These are phyloP conservation scores for Apiospora saccharicola DNA, from an alignment of 2,329 filamentous ascomycete genomes.

Conservation along the genomic window DNA sequence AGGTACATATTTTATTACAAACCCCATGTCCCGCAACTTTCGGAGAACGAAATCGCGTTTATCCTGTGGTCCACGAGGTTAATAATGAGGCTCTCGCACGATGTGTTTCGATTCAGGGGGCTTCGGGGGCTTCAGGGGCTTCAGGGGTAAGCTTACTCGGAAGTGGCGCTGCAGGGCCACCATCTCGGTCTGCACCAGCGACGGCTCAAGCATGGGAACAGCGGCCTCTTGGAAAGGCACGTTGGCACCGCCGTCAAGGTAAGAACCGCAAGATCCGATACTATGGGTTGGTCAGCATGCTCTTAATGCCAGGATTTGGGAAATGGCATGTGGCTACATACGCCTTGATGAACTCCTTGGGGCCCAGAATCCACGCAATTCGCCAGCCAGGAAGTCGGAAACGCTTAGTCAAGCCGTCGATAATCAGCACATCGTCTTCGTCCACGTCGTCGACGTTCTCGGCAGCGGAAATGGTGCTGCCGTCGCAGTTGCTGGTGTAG, in stretches of 20 bases:
- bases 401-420: conserved; percentile 95
- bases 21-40: conserved; percentile 79
- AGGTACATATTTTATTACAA: conserved; percentile 82
- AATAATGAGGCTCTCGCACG: conserved; percentile 22
- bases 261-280: conserved; percentile 90
- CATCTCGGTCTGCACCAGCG: conserved; percentile 85
- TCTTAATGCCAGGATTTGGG: background rate
- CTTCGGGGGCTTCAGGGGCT: too few species aligned
- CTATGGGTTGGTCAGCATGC: conserved; percentile 41
- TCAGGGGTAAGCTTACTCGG: conserved; percentile 54
- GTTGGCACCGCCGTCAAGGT: conserved; percentile 93
- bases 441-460: conserved; percentile 91
- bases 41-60: conserved; percentile 95
- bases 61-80: conserved; percentile 52
- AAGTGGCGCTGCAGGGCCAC: conserved; percentile 88
- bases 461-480: conserved; percentile 85
- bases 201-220: conserved; percentile 89
- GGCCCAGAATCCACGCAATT: conserved; percentile 94
- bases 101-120: background rate
- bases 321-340: conserved; percentile 43
- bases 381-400: conserved; percentile 97
- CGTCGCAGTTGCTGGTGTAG: conserved; percentile 92
- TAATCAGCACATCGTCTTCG: conserved; percentile 89
- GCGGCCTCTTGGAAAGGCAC: conserved; percentile 96
- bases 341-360: conserved; percentile 95